Base-by-base conservation (phyloP, 2,329 filamentous ascomycete genomes). In the Lecanicillium sp. region DNA sequence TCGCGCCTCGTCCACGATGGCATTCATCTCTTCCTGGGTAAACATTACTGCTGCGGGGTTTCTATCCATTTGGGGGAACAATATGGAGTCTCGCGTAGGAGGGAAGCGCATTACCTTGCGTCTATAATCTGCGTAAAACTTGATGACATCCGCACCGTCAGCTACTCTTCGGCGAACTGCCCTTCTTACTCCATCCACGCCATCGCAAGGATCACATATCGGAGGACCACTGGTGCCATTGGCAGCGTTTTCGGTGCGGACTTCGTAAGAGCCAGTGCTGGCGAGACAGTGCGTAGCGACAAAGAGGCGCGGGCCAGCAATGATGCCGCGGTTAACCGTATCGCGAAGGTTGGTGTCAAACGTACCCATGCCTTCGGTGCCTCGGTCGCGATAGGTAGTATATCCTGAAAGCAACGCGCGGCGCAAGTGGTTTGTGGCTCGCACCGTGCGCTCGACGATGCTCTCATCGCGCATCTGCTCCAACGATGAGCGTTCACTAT, bases 381-480 rank as follows among this genome's bases (percentile, higher is more conserved):
- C 71, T 1, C 76, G 60, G 49, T 77, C 73, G 31, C 73, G 62
- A 51, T 75, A 75, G 2, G 72, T 76, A 0, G 73, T 80, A 57
- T 71, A 78, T 6, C 75, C 75, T 0, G 74, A 71, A 15, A 71
- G 54, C 9, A 80, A 58, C 2, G 70, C 73, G 1, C 63, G 60
- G 32, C 67, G 68, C 43, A 64, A 65, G 44, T 75, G 68, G 43
- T 75, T 71, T 7, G 68, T 67, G 0, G 69, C 68, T 14, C 75
- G 68, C 34, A 79, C 64, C 17, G 68, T 62, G 16, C 73, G 61
- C 48, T 80, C 75, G 7, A 75, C 64, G n/a, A 72, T 53, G 40
- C 70, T 72, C 47, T 78, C 72, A 44, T 78, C 72, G 27, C 73
- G 68, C 54, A 75, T 71, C 49, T 79, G 75, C 29, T 68, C 51